These are phyloP conservation scores for Diplosphaera chodatii DNA, from an alignment of 139 green algal species.

Conservation along the genomic window DNA sequence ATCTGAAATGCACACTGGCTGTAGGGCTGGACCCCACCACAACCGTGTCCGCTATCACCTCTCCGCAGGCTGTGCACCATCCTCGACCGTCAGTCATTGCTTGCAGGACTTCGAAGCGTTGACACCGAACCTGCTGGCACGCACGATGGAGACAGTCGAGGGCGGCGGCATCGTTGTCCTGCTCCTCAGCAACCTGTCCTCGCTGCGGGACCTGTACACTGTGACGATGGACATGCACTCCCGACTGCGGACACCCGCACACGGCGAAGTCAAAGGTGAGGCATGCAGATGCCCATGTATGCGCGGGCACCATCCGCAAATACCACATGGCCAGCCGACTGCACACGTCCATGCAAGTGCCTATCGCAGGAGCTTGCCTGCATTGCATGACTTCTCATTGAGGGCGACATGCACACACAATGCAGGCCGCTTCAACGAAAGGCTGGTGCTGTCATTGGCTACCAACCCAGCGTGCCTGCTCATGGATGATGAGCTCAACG, in stretches of 20 bases:
- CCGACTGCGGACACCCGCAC: constrained; percentile 84
- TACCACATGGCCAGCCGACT: no score
- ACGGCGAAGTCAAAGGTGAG: constrained; percentile 66
- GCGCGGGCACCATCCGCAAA: background rate
- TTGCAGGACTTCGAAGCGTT: constrained; percentile 98
- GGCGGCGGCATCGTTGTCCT: constrained; percentile 92
- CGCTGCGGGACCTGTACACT: constrained; percentile 88
- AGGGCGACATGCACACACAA: no score
- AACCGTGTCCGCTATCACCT: no score
- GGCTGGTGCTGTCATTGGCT: constrained; percentile 90
- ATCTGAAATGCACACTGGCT: no score
- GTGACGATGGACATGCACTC: constrained; percentile 97
- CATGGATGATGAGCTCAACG: constrained; percentile 98
- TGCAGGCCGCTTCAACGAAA: constrained; percentile 94
- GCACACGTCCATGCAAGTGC: no score
- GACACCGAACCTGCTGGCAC: constrained; percentile 95
- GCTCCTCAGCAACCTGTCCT: constrained; percentile 81
- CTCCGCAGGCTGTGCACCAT: no score
- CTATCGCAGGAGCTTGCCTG: no score
- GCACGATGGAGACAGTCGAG: constrained; percentile 97
- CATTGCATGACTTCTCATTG: no score
- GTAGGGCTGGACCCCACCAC: no score
- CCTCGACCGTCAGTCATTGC: no score
- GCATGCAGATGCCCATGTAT: background rate
- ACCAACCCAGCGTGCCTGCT: constrained; percentile 76